These are phyloP conservation scores for Melampsora americana DNA, from an alignment of 1,284 basidiomycete genomes.

Conservation along the genomic window DNA sequence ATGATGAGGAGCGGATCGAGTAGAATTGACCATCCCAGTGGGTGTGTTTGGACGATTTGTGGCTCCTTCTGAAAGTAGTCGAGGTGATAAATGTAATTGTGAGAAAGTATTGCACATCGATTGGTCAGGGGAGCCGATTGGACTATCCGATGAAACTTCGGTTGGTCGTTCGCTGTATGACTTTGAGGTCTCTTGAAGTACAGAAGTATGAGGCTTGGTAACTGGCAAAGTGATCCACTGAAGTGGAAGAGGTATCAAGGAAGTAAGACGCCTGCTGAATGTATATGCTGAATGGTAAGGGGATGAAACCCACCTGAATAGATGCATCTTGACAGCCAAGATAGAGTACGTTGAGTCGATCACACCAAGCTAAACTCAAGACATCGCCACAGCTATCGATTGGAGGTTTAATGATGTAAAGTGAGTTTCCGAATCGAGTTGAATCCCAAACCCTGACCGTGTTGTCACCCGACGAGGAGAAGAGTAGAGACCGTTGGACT, in stretches of 20 bases:
- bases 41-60: not conserved
- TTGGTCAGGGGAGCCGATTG: too few relatives aligned
- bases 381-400: slow-evolving; percentile 44
- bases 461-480: slow-evolving; percentile 43
- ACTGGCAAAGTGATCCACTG: not conserved
- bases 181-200: too few relatives aligned
- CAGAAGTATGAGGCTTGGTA: not conserved
- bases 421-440: slow-evolving; percentile 33
- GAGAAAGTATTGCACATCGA: too few relatives aligned
- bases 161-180: too few relatives aligned
- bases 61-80: not conserved
- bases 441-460: slow-evolving; percentile 41
- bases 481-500: slow-evolving; percentile 25
- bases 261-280: not conserved
- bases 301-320: slow-evolving; percentile 29
- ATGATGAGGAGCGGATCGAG: slow-evolving; percentile 33
- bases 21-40: slow-evolving; percentile 2
- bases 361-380: slow-evolving; percentile 37
- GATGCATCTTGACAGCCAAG: slow-evolving; percentile 44
- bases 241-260: not conserved
- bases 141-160: too few relatives aligned
- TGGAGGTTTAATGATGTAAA: slow-evolving; percentile 40
- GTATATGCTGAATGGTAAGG: not conserved
- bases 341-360: slow-evolving; percentile 33
- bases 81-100: not conserved